Evolutionary conservation across 2,329 filamentous ascomycete genomes (phyloP).

Genomic region (Neoarthrinium moseri): DNA sequence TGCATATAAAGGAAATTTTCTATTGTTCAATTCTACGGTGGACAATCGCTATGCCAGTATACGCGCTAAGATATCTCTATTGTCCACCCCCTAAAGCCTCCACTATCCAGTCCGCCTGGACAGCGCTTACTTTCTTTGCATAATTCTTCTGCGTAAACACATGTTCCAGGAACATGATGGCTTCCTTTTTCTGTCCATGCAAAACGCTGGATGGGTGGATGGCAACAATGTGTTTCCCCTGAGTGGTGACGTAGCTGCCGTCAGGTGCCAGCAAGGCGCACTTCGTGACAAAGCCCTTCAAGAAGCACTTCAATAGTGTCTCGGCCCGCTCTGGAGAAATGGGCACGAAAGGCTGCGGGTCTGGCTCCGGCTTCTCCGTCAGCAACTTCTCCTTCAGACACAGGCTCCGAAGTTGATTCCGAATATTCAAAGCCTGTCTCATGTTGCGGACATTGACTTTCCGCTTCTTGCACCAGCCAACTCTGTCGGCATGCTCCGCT

Average conservation of each 20-base stretch:
- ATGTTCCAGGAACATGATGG: slow-evolving; percentile 68
- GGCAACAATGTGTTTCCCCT: slow-evolving; percentile 59
- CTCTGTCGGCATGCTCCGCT: slow-evolving; percentile 53
- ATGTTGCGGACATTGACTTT: slow-evolving; percentile 60
- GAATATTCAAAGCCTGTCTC: slow-evolving; percentile 61
- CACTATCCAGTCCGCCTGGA: slow-evolving; percentile 10
- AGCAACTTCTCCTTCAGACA: slow-evolving; percentile 53
- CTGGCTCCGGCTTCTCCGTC: slow-evolving; percentile 40
- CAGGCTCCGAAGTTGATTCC: slow-evolving; percentile 58
- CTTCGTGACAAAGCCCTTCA: slow-evolving; percentile 59
- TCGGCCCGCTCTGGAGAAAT: slow-evolving; percentile 53
- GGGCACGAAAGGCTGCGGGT: slow-evolving; percentile 57
- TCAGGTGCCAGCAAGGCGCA: slow-evolving; percentile 62
- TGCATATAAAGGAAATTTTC: too few species aligned
- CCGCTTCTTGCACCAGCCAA: slow-evolving; percentile 57
- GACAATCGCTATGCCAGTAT: too few species aligned
- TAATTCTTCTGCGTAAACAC: slow-evolving; percentile 67
- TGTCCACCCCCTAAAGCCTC: slow-evolving; percentile 1
- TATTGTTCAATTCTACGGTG: too few species aligned
- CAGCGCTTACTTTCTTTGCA: slow-evolving; percentile 62
- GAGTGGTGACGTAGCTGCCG: slow-evolving; percentile 57
- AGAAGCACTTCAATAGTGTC: slow-evolving; percentile 57
- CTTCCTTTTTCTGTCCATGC: slow-evolving; percentile 62
- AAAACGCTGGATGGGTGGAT: slow-evolving; percentile 64
- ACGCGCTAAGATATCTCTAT: background rate